These are phyloP conservation scores for Exophiala oligosperma DNA, from an alignment of 2,329 filamentous ascomycete genomes.

Conservation along the genomic window DNA sequence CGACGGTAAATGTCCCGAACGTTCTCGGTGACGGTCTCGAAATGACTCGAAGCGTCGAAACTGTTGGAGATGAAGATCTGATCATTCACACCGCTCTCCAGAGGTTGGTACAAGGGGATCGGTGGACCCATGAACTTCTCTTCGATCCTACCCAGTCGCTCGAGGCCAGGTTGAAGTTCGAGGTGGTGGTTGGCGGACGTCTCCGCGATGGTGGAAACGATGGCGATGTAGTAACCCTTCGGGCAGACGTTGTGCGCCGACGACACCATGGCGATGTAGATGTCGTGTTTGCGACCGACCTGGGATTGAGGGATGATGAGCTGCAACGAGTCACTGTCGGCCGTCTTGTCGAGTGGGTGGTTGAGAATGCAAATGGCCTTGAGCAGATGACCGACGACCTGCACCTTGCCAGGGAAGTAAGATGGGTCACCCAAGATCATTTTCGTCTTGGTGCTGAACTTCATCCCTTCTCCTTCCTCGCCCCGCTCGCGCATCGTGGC, in stretches of 20 bases:
- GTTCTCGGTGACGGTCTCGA: constrained; percentile 91
- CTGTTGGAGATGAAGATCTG: constrained; percentile 98
- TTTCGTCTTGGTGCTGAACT: constrained; percentile 93
- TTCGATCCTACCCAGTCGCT: constrained; percentile 88
- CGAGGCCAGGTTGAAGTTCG: constrained; percentile 88
- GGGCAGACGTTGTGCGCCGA: constrained; percentile 97
- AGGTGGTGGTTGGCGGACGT: constrained; percentile 89
- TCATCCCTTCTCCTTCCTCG: constrained; percentile 72
- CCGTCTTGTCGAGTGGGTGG: constrained; percentile 88
- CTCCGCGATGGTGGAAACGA: constrained; percentile 96
- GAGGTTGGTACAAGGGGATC: constrained; percentile 90
- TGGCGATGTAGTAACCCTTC: constrained; percentile 98
- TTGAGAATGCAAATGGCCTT: constrained; percentile 98
- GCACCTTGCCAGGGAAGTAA: constrained; percentile 90
- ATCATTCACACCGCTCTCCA: constrained; percentile 78
- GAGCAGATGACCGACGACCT: constrained; percentile 83
- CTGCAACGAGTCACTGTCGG: constrained; percentile 85
- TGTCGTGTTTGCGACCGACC: constrained; percentile 94
- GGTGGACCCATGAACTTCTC: constrained; percentile 95
- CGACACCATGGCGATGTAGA: constrained; percentile 95
- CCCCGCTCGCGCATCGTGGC: constrained; percentile 91
- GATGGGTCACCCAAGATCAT: constrained; percentile 95
- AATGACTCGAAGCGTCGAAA: constrained; percentile 97
- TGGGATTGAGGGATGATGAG: constrained; percentile 98
- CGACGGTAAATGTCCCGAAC: constrained; percentile 91